Base-by-base conservation (phyloP, 306 rosid species). In the Fagus crenata region DNA sequence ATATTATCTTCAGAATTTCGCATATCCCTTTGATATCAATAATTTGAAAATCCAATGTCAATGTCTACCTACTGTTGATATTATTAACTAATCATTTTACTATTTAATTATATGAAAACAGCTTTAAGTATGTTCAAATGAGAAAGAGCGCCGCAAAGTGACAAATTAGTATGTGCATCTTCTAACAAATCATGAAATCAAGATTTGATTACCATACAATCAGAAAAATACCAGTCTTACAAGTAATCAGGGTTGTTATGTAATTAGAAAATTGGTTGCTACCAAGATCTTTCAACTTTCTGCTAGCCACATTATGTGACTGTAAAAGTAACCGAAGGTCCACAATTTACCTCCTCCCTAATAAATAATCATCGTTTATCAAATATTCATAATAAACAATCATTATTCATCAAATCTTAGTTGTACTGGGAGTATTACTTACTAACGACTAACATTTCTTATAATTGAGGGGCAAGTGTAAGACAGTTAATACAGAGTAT, bases 21-120 rank as follows among this genome's bases (percentile, higher is more conserved):
- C 41, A 33, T 13, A 33, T 61, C 8, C 18, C 8, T 31, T 61
- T 61, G 41, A 15, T 59, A 31, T 59, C 67, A 59, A 31, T 11
- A 31, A 28, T 69, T 81, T 69, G 14, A 75, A 58, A 68, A 60
- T 67, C 41, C 6, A 49, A 59, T 49, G 59, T 75, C 84, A 42
- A 69, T 69, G 72, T 60, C 80, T 68, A 56, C 70, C 67, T 51
- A 18, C 67, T 69, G 4, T 64, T 2, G 61, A 42, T n/a, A 51
- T 41, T 41, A 22, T 41, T 58, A 55, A 33, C 15, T 60, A n/a
- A n/a, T 6, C 11, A 7, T 17, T 68, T 12, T 33, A 9, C 2
- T 61, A 35, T 12, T 12, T 32, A 13, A 61, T 32, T 61, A 1
- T 60, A 7, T 43, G 49, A 8, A 12, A 43, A 43, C 49, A 8